Base-by-base conservation (phyloP, 345 rosid genomes). In the Triadica sebifera region DNA sequence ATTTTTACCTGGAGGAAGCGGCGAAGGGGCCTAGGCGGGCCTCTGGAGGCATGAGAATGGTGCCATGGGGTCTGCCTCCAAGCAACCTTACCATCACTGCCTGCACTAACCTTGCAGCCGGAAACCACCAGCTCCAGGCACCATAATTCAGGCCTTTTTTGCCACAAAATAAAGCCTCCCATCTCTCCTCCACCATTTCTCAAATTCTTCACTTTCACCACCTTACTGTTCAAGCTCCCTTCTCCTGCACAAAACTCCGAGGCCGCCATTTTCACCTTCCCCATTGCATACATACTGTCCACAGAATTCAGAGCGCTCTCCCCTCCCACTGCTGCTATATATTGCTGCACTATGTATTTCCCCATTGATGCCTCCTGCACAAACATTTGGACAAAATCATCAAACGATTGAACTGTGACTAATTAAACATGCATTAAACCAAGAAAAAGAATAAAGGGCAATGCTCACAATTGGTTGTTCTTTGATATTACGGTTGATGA, bases 61-160 rank as follows among this genome's bases (percentile, higher is more conserved):
- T 91, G 98, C 96, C 96, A 93, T 12, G 97, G 97, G 6, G 93
- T 92, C 83, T 94, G 98, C 65, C 91, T 85, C 98, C 98, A 92
- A 25, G 95, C 92, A 34, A 92, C 85, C 76, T 86, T 89, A 3
- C 98, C 98, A 64, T 94, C 98, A 81, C 98, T 89, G 10, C 98
- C 98, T 0, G 98, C 98, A 75, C 97, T 92, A 29, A 94, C 87
- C 81, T 94, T 94, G 81, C 88, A 89, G 0, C 98, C 97, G 0
- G 98, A 87, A 49, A 89, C 97, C 57, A 94, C 91, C 65, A 92
- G 80, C 84, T 94, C 98, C 80, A 94, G 79, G 84, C 95, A 87
- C 98, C 98, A 94, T 29, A 90, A 85, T 24, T 87, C 94, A 7
- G 90, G 86, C 80, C 89, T 84, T 81, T 94, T 94, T 77, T 89